Conservation (phyloP, 2,329 filamentous ascomycete species). For the Ceratocystis smalleyi region DNA sequence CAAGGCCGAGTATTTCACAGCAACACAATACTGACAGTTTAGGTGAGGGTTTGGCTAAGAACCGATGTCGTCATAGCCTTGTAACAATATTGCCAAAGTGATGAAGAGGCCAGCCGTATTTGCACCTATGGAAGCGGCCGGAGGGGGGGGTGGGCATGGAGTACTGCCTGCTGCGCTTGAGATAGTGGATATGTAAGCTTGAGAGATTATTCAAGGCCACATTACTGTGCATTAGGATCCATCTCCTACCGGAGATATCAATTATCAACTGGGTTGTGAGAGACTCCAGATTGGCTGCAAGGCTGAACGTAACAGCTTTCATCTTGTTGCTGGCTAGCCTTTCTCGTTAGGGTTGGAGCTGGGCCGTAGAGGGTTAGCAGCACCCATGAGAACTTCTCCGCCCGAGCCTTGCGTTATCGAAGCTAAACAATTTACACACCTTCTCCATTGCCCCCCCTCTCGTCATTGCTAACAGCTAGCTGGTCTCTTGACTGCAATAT, state of each 20-base stretch:
- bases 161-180: not conserved
- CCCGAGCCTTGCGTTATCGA: not conserved
- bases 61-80: conserved; percentile 1
- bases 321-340: not conserved
- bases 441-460: not conserved
- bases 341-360: not conserved
- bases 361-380: no score
- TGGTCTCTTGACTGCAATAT: not conserved
- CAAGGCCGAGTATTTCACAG: no score
- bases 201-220: not conserved
- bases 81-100: not conserved
- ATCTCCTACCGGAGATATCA: not conserved
- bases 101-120: not conserved
- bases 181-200: not conserved
- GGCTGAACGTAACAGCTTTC: not conserved
- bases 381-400: not conserved
- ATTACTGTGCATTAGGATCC: not conserved
- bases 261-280: not conserved
- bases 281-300: not conserved
- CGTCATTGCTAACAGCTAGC: conserved; percentile 24
- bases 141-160: not conserved
- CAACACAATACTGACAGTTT: no score
- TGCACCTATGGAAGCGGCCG: not conserved
- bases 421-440: not conserved
- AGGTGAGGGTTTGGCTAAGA: not conserved